Evolutionary conservation across 164 flowering plant species (phyloP).

Genomic region (Dillenia turbinata): DNA sequence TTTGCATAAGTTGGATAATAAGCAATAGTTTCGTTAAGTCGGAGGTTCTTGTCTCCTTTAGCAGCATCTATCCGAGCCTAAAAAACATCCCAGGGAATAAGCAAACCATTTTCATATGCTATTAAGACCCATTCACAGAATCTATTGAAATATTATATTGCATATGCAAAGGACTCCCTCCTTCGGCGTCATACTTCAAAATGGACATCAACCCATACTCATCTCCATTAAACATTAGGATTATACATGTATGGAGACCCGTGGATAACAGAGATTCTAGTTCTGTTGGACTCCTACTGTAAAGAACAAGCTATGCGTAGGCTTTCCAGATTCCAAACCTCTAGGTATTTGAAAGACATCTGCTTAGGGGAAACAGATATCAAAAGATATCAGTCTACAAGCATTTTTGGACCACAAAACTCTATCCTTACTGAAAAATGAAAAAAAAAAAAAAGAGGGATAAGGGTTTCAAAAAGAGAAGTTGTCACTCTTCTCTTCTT

Average conservation of each 20-base stretch:
- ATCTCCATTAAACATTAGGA: constrained; percentile 69
- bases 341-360: constrained; percentile 42
- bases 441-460: too few species aligned
- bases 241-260: constrained; percentile 74
- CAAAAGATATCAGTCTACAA: too few species aligned
- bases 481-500: too few species aligned
- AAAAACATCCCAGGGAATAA: constrained; percentile 79
- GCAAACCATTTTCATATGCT: constrained; percentile 73
- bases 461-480: too few species aligned
- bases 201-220: constrained; percentile 68
- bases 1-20: constrained; percentile 24
- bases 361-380: constrained; percentile 45
- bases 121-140: constrained; percentile 51
- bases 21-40: constrained; percentile 40
- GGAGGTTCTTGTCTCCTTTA: constrained; percentile 73
- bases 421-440: too few species aligned
- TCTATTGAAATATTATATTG: constrained; percentile 58
- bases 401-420: too few species aligned
- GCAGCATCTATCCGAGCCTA: constrained; percentile 47
- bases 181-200: constrained; percentile 54
- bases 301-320: constrained; percentile 44
- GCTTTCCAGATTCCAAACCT: constrained; percentile 86
- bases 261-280: constrained; percentile 68
- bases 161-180: constrained; percentile 41
- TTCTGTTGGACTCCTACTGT: constrained; percentile 76